Evolutionary conservation across 2,329 filamentous ascomycete species (phyloP).

Genomic region (Lasiodiplodia citricola): DNA sequence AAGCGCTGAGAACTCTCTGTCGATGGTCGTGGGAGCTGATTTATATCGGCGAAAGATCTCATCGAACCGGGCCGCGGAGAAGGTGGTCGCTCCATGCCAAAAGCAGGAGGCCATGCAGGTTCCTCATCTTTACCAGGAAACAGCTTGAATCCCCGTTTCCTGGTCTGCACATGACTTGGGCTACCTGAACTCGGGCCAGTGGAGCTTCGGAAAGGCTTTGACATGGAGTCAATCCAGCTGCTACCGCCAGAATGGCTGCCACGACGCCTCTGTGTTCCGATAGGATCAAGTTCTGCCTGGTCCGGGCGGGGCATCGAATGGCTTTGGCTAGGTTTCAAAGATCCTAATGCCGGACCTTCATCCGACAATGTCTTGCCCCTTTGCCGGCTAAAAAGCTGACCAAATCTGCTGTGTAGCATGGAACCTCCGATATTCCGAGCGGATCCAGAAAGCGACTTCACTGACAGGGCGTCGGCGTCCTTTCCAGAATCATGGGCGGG

Average conservation of each 20-base stretch:
- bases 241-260: slow-evolving; percentile 59
- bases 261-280: slow-evolving; percentile 59
- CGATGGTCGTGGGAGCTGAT: slow-evolving; percentile 43
- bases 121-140: slow-evolving; percentile 58
- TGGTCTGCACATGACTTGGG: slow-evolving; percentile 45
- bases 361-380: slow-evolving; percentile 66
- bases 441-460: slow-evolving; percentile 56
- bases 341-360: slow-evolving; percentile 69
- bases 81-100: slow-evolving; percentile 46
- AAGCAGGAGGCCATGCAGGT: slow-evolving; percentile 49
- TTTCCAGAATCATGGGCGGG: slow-evolving; percentile 47
- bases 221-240: slow-evolving; percentile 60
- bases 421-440: slow-evolving; percentile 52
- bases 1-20: slow-evolving; percentile 46
- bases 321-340: slow-evolving; percentile 73
- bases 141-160: slow-evolving; percentile 56
- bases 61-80: slow-evolving; percentile 71
- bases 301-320: slow-evolving; percentile 74
- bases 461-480: slow-evolving; percentile 53
- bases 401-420: slow-evolving; percentile 53
- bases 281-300: slow-evolving; percentile 51
- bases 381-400: slow-evolving; percentile 66
- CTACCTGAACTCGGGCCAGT: slow-evolving; percentile 39
- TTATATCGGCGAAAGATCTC: slow-evolving; percentile 55
- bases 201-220: slow-evolving; percentile 39